phyloP scores from a whole-genome alignment of 2,329 filamentous ascomycete species.

The Raffaelea deltoideospora region DNA sequence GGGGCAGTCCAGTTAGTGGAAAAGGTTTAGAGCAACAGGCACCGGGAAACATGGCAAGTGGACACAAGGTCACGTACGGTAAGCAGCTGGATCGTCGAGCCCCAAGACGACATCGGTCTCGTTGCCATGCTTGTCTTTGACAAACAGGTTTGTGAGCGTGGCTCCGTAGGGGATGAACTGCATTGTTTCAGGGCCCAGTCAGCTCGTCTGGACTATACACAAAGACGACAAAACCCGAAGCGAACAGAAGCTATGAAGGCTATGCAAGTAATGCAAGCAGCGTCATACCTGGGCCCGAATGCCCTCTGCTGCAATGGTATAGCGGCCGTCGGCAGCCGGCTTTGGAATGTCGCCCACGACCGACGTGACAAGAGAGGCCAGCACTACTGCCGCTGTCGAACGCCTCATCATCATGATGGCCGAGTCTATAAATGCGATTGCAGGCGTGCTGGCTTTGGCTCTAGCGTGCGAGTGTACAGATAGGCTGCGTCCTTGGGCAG shows the following conservation, averaged over 20 bases:
- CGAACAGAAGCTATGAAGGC: too few relatives aligned
- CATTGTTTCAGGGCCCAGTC: conserved; percentile 25
- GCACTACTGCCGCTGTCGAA: too few relatives aligned
- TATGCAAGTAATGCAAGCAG: background rate
- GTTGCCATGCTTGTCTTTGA: conserved; percentile 44
- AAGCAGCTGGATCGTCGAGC: conserved; percentile 44
- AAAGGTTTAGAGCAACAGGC: background rate
- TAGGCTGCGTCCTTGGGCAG: too few relatives aligned
- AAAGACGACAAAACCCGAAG: too few relatives aligned
- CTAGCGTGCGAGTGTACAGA: too few relatives aligned
- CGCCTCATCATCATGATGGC: too few relatives aligned
- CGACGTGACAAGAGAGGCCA: background rate
- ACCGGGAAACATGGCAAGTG: too few relatives aligned
- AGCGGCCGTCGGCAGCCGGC: conserved; percentile 18
- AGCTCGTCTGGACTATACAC: too few relatives aligned
- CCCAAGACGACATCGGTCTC: conserved; percentile 49
- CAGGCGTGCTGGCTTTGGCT: too few relatives aligned
- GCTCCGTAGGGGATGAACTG: conserved; percentile 46
- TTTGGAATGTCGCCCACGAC: conserved; percentile 2
- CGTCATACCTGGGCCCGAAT: conserved; percentile 24
- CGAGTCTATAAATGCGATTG: too few relatives aligned
- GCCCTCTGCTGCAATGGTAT: conserved; percentile 19
- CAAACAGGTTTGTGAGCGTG: conserved; percentile 45
- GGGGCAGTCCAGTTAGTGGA: too few relatives aligned
- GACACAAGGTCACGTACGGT: conserved; percentile 25